Base-by-base conservation (phyloP, 169 alveolate genomes). In the Plasmodium vivax region DNA sequence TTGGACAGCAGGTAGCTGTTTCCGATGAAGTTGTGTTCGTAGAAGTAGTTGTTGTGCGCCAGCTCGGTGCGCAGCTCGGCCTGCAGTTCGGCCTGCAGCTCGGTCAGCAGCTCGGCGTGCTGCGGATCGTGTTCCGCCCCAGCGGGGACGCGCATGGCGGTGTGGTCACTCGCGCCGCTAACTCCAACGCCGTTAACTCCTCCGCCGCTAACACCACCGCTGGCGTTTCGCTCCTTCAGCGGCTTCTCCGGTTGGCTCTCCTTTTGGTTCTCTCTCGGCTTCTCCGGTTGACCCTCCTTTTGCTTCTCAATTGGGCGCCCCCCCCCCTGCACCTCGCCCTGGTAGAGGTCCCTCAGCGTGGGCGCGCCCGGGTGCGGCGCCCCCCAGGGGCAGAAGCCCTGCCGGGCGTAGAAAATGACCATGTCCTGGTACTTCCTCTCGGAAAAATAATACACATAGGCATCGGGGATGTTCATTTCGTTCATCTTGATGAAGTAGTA, bases 351-450 rank as follows among this genome's bases (percentile, higher is more conserved):
- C 27, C 83, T 14, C 62, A 75, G 23, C 34, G 27, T 19, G 14
- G 47, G 30, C 32, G 14, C 47, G 3, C 32, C 43, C 32, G 19
- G 58, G 30, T 34, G 19, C 2, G 45, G 38, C 4, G 51, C 10
- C 1, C 83, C 36, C 95, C 95, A 92, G 16, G 34, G 3, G 2
- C n/a, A n/a, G n/a, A 73, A 82, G 6, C 92, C 92, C 3, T 82
- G 73, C 36, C 92, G 82, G 2, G 95, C 74, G 41, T 82, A 92
- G 36, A 36, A 92, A 45, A 92, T 92, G 0, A 82, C 84, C 72
- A 82, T 62, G 54, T 92, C 95, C 51, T 92, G 95, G 38, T 82
- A 92, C 16, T 92, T 92, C 3, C 30, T 16, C 8, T 92, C 85
- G 5, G 47, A 68, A 72, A 82, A 92, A 43, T 92, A 92, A 23